Percentiles rank a stretch among this genome's conserved stretches.
These are phyloP conservation scores for Mucor saturninus DNA, from an alignment of 371 early-diverging fungal species.

Conservation along the genomic window DNA sequence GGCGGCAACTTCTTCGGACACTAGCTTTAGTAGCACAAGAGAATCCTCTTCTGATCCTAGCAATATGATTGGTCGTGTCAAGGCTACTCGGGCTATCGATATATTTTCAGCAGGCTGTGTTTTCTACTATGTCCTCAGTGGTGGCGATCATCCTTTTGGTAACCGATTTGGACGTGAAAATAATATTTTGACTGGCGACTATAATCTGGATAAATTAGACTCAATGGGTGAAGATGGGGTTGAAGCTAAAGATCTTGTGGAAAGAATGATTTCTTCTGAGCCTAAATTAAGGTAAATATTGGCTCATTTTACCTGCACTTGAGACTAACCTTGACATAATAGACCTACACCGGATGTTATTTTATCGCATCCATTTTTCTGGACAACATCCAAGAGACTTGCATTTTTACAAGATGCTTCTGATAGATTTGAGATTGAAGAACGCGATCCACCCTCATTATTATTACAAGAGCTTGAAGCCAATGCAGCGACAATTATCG, in stretches of 20 bases:
- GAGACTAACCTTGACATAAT: background rate
- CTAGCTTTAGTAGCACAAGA: slow-evolving; percentile 17
- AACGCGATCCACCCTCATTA: slow-evolving; percentile 70
- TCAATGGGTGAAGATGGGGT: slow-evolving; percentile 70
- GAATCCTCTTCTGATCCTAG: slow-evolving; percentile 17
- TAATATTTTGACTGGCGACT: slow-evolving; percentile 80
- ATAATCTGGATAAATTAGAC: slow-evolving; percentile 73
- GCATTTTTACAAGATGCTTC: slow-evolving; percentile 94
- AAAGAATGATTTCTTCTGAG: slow-evolving; percentile 84
- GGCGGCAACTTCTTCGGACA: slow-evolving; percentile 35
- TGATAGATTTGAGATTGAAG: slow-evolving; percentile 91
- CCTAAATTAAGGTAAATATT: slow-evolving; percentile 63
- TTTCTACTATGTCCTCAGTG: slow-evolving; percentile 87
- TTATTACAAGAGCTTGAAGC: slow-evolving; percentile 70
- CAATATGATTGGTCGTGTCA: slow-evolving; percentile 34
- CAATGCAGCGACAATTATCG: slow-evolving; percentile 65
- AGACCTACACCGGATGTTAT: slow-evolving; percentile 79
- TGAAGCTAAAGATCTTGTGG: slow-evolving; percentile 90
- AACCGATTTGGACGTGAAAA: slow-evolving; percentile 86
- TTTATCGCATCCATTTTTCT: slow-evolving; percentile 93
- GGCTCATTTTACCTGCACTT: background rate
- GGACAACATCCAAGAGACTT: slow-evolving; percentile 83
- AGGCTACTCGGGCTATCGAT: slow-evolving; percentile 91
- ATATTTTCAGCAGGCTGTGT: slow-evolving; percentile 96
- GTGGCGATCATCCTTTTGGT: slow-evolving; percentile 96